Percentiles rank a stretch among this genome's conserved stretches.
phyloP scores from a whole-genome alignment of 148 eudicot genomes.

The Rhododendron ferrugineum region DNA sequence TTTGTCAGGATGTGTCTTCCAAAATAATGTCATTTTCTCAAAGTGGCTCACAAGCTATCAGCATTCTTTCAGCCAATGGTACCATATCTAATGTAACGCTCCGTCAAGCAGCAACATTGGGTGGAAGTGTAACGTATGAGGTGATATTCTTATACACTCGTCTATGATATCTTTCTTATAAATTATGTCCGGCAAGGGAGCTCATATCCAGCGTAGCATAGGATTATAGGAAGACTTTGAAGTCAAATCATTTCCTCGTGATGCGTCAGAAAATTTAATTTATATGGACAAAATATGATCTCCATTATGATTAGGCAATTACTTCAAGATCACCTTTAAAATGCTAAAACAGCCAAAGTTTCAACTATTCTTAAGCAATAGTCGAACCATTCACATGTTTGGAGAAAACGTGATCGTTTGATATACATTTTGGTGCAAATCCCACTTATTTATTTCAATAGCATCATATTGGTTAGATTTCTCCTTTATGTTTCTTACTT shows the following conservation, averaged over 20 bases:
- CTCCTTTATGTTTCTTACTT: not conserved
- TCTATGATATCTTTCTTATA: not conserved
- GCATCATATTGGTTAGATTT: not conserved
- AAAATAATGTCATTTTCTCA: slow-evolving; percentile 27
- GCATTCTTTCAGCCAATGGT: slow-evolving; percentile 25
- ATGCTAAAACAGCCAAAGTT: not conserved
- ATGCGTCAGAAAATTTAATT: not conserved
- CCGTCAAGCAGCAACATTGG: slow-evolving; percentile 22
- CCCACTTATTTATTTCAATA: not conserved
- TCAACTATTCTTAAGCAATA: not conserved
- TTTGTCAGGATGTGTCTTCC: slow-evolving; percentile 21
- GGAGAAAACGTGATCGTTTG: not conserved
- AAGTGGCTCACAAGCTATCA: slow-evolving; percentile 12
- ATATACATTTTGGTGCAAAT: not conserved
- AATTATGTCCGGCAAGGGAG: not conserved
- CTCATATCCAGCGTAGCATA: not conserved
- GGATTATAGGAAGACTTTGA: not conserved
- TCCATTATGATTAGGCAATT: not conserved
- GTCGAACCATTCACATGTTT: not conserved
- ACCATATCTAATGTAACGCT: slow-evolving; percentile 27
- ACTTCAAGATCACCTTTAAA: not conserved
- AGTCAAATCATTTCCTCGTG: not conserved
- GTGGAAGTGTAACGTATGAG: slow-evolving; percentile 30
- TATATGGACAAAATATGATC: not conserved
- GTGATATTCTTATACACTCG: not conserved